Conservation (phyloP, 2,329 filamentous ascomycete genomes). For the Colletotrichum lentis region DNA sequence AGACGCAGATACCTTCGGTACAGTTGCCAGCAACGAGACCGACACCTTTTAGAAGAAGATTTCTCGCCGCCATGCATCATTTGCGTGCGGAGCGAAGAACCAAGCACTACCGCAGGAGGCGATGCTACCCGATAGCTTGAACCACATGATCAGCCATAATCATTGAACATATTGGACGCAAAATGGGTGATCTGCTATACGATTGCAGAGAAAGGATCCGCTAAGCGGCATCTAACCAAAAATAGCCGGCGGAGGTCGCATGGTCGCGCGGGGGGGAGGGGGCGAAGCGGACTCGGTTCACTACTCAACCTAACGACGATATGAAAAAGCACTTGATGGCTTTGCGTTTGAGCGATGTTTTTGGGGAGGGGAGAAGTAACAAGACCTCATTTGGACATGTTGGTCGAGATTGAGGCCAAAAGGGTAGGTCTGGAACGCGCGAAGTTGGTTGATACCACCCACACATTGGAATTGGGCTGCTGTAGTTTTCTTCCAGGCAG, state of each 20-base stretch:
- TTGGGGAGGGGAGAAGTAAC: slow-evolving; percentile 2
- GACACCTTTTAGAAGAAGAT: slow-evolving; percentile 59
- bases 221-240: slow-evolving; percentile 22
- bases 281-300: slow-evolving; percentile 17
- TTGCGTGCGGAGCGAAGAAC: slow-evolving; percentile 8
- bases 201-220: slow-evolving; percentile 21
- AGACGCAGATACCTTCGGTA: slow-evolving; percentile 61
- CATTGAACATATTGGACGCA: slow-evolving; percentile 35
- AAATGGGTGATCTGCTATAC: slow-evolving; percentile 29
- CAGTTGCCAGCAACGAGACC: slow-evolving; percentile 60
- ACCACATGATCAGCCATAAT: slow-evolving; percentile 33
- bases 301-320: slow-evolving; percentile 37
- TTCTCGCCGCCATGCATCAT: slow-evolving; percentile 8
- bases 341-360: slow-evolving; percentile 38
- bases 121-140: slow-evolving; percentile 33
- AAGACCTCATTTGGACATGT: slow-evolving; percentile 20
- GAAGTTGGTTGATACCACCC: slow-evolving; percentile 37
- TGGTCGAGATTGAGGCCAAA: slow-evolving; percentile 9
- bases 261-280: slow-evolving; percentile 2
- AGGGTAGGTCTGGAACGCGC: slow-evolving; percentile 24
- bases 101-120: slow-evolving; percentile 24
- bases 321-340: slow-evolving; percentile 37
- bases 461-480: slow-evolving; percentile 33
- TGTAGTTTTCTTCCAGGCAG: slow-evolving; percentile 19
- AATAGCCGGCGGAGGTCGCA: neutral